Percentiles rank a stretch among this genome's conserved stretches.
Evolutionary conservation across 2,329 filamentous ascomycete species (phyloP).

Genomic region (Raffaelea deltoideospora): DNA sequence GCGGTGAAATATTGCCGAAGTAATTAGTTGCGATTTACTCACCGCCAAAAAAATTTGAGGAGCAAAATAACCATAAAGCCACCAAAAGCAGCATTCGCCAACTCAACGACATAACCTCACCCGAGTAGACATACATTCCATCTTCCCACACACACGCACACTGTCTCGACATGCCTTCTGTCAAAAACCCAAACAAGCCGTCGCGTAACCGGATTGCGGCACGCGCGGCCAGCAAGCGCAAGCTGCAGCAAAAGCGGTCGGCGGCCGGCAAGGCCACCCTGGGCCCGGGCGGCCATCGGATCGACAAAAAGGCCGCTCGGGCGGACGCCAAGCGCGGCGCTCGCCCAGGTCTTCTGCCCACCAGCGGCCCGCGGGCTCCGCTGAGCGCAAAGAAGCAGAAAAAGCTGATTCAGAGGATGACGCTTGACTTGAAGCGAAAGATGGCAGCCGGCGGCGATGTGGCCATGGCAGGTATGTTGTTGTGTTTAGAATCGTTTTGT

Average conservation of each 20-base stretch:
- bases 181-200: conserved; percentile 42
- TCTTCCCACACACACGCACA: conserved; percentile 2
- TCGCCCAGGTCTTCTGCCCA: conserved; percentile 36
- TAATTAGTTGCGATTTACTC: too few relatives aligned
- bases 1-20: too few relatives aligned
- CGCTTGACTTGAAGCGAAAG: conserved; percentile 36
- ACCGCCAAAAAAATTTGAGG: too few relatives aligned
- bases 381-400: conserved; percentile 39
- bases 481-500: neutral
- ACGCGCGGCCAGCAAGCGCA: conserved; percentile 27
- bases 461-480: neutral
- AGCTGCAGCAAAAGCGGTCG: conserved; percentile 26
- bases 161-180: conserved; percentile 40
- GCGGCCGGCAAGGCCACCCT: conserved; percentile 15
- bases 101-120: too few relatives aligned
- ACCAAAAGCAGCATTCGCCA: too few relatives aligned
- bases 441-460: conserved; percentile 19
- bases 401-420: conserved; percentile 39
- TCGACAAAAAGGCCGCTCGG: conserved; percentile 10
- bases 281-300: neutral
- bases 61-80: too few relatives aligned
- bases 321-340: conserved; percentile 33
- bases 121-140: too few relatives aligned
- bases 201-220: conserved; percentile 37
- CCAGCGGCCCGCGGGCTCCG: conserved; percentile 34